Percentiles rank a stretch among this genome's conserved stretches.
These are phyloP conservation scores for Mycena pura DNA, from an alignment of 768 basidiomycete species.

Conservation along the genomic window DNA sequence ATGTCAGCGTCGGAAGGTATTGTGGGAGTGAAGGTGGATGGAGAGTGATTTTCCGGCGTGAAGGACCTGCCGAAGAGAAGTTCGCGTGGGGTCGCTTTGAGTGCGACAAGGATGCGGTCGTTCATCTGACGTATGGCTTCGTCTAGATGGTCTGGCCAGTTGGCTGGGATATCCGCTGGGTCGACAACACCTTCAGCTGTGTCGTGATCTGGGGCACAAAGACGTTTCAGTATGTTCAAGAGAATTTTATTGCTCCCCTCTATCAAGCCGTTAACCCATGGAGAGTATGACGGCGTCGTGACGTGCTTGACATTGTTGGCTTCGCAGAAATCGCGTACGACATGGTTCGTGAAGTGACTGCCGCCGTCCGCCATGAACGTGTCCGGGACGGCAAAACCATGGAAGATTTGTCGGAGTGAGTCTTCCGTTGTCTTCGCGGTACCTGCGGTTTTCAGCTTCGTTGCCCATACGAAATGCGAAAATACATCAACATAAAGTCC, in stretches of 20 bases:
- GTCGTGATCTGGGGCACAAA: constrained; percentile 34
- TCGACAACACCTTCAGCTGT: constrained; percentile 14
- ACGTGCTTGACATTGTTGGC: constrained; percentile 21
- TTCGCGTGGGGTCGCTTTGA: constrained; percentile 32
- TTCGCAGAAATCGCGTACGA: constrained; percentile 26
- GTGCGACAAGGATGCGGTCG: constrained; percentile 29
- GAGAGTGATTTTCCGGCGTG: constrained; percentile 7
- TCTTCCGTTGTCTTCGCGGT: background rate
- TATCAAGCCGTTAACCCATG: constrained; percentile 32
- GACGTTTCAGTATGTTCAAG: constrained; percentile 24
- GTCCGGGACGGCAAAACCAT: constrained; percentile 8
- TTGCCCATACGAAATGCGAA: constrained; percentile 31
- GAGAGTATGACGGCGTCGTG: constrained; percentile 20
- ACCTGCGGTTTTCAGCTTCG: constrained; percentile 18
- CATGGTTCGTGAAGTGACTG: constrained; percentile 31
- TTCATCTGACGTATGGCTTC: constrained; percentile 29
- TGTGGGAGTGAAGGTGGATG: background rate
- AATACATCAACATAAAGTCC: constrained; percentile 30
- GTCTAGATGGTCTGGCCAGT: constrained; percentile 35
- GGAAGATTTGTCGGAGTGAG: constrained; percentile 25
- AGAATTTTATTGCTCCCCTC: constrained; percentile 25
- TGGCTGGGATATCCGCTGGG: constrained; percentile 24
- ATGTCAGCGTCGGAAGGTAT: constrained; percentile 5
- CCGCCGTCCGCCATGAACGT: constrained; percentile 32
- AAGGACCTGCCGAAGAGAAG: constrained; percentile 39